Conservation (phyloP, 1,139 yeast genomes). For the Yamadazyma triangularis region DNA sequence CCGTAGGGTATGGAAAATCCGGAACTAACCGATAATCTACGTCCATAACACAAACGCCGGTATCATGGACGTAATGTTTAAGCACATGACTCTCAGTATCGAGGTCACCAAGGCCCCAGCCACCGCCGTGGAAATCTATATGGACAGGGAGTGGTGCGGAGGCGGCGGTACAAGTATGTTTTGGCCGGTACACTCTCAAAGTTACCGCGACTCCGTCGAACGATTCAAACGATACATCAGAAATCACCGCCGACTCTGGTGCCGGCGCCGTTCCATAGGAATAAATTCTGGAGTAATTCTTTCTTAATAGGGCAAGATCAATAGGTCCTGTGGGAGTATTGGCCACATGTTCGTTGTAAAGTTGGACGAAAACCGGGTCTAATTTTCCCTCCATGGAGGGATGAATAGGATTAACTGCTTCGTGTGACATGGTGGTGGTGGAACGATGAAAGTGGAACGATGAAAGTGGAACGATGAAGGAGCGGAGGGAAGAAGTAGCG, state of each 20-base stretch:
- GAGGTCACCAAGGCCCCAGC: conserved; percentile 46
- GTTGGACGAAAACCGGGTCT: conserved; percentile 30
- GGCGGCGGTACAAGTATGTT: conserved; percentile 27
- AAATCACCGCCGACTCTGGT: conserved; percentile 19
- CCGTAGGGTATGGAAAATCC: conserved; percentile 46
- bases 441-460: too few species aligned
- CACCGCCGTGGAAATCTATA: conserved; percentile 48
- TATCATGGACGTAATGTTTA: conserved; percentile 35
- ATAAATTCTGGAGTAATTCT: conserved; percentile 41
- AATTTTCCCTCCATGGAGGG: conserved; percentile 16
- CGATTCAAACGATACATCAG: conserved; percentile 32
- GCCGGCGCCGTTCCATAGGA: conserved; percentile 31
- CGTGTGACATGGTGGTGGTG: too few species aligned
- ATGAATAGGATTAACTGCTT: conserved; percentile 22
- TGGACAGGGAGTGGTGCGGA: conserved; percentile 39
- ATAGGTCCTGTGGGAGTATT: conserved; percentile 26
- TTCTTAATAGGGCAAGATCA: conserved; percentile 15
- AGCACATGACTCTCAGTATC: conserved; percentile 42
- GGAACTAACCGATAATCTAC: conserved; percentile 48
- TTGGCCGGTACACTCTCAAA: conserved; percentile 37
- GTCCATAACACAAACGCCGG: conserved; percentile 30
- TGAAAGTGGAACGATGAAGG: too few species aligned
- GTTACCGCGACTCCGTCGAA: conserved; percentile 24
- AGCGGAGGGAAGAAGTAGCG: too few species aligned
- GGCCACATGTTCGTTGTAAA: conserved; percentile 27